Percentiles rank a stretch among this genome's conserved stretches.
Evolutionary conservation across 2,329 filamentous ascomycete genomes (phyloP).

Genomic region (Phyllosticta citriasiana): DNA sequence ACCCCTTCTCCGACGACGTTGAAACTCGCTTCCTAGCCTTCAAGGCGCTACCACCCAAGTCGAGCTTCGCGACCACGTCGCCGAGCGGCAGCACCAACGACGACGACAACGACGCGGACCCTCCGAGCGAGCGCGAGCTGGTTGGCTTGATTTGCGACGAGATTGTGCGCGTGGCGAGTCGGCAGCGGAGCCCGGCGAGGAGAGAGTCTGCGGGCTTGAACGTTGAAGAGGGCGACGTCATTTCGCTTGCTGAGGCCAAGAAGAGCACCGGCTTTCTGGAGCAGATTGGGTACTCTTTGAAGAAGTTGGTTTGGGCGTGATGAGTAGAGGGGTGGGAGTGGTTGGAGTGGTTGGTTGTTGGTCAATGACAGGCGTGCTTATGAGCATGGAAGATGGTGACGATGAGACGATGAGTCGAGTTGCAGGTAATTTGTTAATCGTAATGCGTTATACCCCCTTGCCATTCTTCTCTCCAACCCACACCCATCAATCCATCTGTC

Average conservation of each 20-base stretch:
- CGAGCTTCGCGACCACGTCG: conserved; percentile 24
- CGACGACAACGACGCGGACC: conserved; percentile 18
- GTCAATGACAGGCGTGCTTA: background rate
- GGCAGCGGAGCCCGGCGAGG: conserved; percentile 24
- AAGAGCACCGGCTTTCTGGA: conserved; percentile 79
- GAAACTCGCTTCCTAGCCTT: conserved; percentile 39
- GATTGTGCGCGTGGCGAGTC: conserved; percentile 51
- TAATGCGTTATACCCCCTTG: conserved; percentile 3
- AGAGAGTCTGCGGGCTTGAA: conserved; percentile 19
- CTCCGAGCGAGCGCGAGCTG: conserved; percentile 41
- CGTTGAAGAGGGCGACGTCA: conserved; percentile 58
- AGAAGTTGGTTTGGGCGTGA: conserved; percentile 81
- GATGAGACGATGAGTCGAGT: background rate
- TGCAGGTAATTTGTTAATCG: background rate
- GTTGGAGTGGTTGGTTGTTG: background rate
- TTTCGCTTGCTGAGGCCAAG: conserved; percentile 75
- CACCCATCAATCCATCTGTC: background rate
- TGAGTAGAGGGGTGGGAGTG: background rate
- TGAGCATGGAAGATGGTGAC: background rate
- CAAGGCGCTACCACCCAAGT: conserved; percentile 44
- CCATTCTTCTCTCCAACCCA: background rate
- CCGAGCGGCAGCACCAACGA: background rate
- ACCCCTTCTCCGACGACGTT: conserved; percentile 9
- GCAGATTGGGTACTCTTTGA: conserved; percentile 78
- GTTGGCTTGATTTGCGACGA: conserved; percentile 62